Percentiles rank a stretch among this genome's conserved stretches.
Evolutionary conservation across 2,329 filamentous ascomycete genomes (phyloP).

Genomic region (Colletotrichum zoysiae): DNA sequence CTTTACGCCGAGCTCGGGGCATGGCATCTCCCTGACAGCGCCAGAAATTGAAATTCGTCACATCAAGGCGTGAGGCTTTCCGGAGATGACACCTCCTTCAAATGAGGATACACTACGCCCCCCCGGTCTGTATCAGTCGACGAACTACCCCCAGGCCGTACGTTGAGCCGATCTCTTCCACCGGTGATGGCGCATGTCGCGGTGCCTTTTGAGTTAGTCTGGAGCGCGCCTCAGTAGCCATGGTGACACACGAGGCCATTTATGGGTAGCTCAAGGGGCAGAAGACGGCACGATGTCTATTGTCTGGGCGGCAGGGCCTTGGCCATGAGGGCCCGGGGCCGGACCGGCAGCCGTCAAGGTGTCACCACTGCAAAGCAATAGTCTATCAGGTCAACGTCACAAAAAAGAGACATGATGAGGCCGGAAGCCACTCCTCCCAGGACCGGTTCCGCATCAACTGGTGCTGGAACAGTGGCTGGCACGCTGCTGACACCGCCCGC

Average conservation of each 20-base stretch:
- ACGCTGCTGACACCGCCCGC: slow-evolving; percentile 11
- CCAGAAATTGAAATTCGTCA: slow-evolving; percentile 23
- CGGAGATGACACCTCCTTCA: slow-evolving; percentile 16
- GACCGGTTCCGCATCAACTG: not conserved
- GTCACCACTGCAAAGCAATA: slow-evolving; percentile 1
- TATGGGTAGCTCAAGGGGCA: slow-evolving; percentile 8
- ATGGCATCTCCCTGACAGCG: slow-evolving; percentile 17
- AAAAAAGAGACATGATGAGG: slow-evolving; percentile 4
- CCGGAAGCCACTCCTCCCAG: not conserved
- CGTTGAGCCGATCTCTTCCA: slow-evolving; percentile 7
- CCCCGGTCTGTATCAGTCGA: not conserved
- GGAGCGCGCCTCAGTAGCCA: slow-evolving; percentile 20
- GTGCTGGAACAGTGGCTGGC: not conserved
- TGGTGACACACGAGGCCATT: slow-evolving; percentile 15
- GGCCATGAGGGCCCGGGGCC: slow-evolving; percentile 9
- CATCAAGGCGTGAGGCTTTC: slow-evolving; percentile 23
- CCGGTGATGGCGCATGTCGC: slow-evolving; percentile 12
- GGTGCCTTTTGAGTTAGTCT: slow-evolving; percentile 18
- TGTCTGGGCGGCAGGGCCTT: slow-evolving; percentile 4
- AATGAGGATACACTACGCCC: not conserved
- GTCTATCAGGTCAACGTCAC: not conserved
- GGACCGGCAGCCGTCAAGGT: slow-evolving; percentile 11
- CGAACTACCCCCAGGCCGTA: slow-evolving; percentile 20
- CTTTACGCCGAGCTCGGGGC: slow-evolving; percentile 11
- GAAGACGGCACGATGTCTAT: slow-evolving; percentile 8